Conservation (phyloP, 2,329 filamentous ascomycete genomes). For the Botrytis porri region DNA sequence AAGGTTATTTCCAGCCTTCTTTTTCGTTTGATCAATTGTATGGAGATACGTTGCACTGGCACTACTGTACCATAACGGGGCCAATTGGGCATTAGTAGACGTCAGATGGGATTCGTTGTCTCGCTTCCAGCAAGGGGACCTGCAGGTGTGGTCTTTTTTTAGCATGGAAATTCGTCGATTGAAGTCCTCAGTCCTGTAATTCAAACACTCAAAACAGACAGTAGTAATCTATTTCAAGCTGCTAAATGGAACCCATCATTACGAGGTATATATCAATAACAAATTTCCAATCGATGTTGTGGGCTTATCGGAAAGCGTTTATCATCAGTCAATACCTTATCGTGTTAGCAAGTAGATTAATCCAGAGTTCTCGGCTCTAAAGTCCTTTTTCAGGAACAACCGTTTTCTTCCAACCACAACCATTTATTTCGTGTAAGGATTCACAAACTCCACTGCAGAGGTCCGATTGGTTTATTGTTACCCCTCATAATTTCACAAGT, state of each 20-base stretch:
- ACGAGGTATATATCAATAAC: background rate
- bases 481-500: conserved; percentile 46
- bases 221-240: background rate
- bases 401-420: background rate
- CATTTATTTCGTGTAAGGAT: background rate
- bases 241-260: background rate
- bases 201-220: background rate
- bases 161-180: background rate
- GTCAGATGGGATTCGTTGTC: background rate
- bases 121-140: conserved; percentile 8
- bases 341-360: background rate
- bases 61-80: conserved; percentile 7
- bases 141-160: background rate
- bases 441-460: conserved; percentile 37
- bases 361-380: background rate
- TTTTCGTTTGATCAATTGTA: conserved; percentile 19
- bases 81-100: conserved; percentile 10
- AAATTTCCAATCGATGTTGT: background rate
- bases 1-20: conserved; percentile 13
- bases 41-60: conserved; percentile 3
- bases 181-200: background rate
- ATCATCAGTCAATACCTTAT: background rate
- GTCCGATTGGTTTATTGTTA: conserved; percentile 36
- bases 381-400: background rate
- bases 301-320: background rate